Evolutionary conservation across 2,329 filamentous ascomycete genomes (phyloP), one percentile per base, ranked within the genome.

Genomic region (Colletotrichum endophyticum): DNA sequence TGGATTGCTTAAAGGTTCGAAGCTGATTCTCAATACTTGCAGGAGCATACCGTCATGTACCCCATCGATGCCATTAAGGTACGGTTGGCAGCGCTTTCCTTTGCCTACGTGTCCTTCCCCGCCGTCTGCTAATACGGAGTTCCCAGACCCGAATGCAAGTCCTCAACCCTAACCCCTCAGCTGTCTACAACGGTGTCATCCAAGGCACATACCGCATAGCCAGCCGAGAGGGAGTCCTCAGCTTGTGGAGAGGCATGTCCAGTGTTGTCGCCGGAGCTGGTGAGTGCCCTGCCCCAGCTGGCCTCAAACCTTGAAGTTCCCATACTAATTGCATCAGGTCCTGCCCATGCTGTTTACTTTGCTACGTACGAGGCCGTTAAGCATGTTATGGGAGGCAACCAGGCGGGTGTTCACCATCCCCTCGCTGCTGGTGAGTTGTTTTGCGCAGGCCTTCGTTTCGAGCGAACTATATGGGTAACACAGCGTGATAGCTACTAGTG

Each of bases 41-140:
- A 98, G 96, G 96, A 99, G 88, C 96, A 99, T 86, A 98, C 96
- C 76, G 96, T 98, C 82, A 99, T 99, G 97, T 99, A 99, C 84
- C 97, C 97, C 25, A 95, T 99, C 83, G 97, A 99, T 88, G 92
- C 98, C 80, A 94, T 99, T 84, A 99, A 99, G 94, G 97, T 98
- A 80, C n/a, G 61, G 25, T 15, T 22, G 15, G 49, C 39, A 39
- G 30, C 8, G 16, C 11, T 16, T 16, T 16, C 39, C 67, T 12
- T 32, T 59, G 63, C n/a, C 11, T 22, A n/a, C 34, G 67, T 27
- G 36, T 16, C 36, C 61, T 49, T 16, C 36, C 61, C 44, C 36
- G 49, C 30, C 53, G 56, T 66, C n/a, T 63, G 49, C 78, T 81
- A 68, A 81, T 77, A 72, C 78, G 78, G 66, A 78, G 49, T 70